phyloP scores from a whole-genome alignment of 345 rosid genomes.

The Camelina sativa region DNA sequence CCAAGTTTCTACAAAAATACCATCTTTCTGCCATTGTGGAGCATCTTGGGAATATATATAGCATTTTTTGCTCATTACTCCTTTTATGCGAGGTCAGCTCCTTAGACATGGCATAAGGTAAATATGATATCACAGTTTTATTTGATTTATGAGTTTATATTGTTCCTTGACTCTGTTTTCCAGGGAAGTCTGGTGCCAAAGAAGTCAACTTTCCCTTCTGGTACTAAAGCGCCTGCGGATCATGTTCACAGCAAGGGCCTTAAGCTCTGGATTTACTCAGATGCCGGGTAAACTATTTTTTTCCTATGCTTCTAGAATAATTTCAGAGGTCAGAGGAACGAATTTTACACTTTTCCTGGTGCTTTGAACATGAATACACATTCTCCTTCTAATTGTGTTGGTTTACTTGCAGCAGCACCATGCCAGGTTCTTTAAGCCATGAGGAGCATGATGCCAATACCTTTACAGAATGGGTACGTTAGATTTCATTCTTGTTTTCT shows the following conservation, averaged over 20 bases:
- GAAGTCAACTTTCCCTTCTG: slow-evolving; percentile 79
- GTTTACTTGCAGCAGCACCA: slow-evolving; percentile 77
- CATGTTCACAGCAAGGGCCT: slow-evolving; percentile 85
- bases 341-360: no score
- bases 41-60: not conserved
- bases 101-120: not conserved
- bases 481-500: slow-evolving; percentile 5
- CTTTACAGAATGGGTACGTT: slow-evolving; percentile 84
- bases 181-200: slow-evolving; percentile 74
- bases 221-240: slow-evolving; percentile 79
- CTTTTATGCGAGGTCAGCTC: no score
- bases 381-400: not conserved
- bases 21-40: not conserved
- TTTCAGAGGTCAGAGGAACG: no score
- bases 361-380: slow-evolving; percentile 6
- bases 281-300: slow-evolving; percentile 68
- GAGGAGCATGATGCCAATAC: slow-evolving; percentile 92
- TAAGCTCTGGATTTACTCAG: slow-evolving; percentile 86
- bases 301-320: no score
- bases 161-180: slow-evolving; percentile 15
- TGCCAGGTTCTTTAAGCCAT: slow-evolving; percentile 91
- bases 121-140: no score
- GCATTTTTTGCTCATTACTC: not conserved
- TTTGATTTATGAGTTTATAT: no score
- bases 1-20: not conserved